These are phyloP conservation scores for Aphanoascus verrucosus DNA, from an alignment of 2,329 filamentous ascomycete species.

Conservation along the genomic window DNA sequence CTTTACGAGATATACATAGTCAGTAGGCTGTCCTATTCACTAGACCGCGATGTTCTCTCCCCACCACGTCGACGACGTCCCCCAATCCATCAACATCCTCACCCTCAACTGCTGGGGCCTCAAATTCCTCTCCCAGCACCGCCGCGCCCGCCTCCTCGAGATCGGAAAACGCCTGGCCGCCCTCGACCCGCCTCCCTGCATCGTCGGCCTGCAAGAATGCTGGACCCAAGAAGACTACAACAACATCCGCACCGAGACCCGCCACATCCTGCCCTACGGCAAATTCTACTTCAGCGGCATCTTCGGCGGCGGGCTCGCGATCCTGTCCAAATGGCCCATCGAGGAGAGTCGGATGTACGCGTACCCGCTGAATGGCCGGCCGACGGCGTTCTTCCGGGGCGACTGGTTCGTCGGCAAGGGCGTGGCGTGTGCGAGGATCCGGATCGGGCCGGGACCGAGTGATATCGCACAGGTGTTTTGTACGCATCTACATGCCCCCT, in stretches of 20 bases:
- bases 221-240: constrained; percentile 81
- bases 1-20: not conserved
- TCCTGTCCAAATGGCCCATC: constrained; percentile 86
- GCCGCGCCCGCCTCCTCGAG: constrained; percentile 65
- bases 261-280: constrained; percentile 66
- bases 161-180: constrained; percentile 71
- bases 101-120: constrained; percentile 97
- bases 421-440: constrained; percentile 70
- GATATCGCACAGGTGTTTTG: constrained; percentile 82
- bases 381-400: constrained; percentile 84
- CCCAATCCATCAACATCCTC: constrained; percentile 60
- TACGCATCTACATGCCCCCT: constrained; percentile 83
- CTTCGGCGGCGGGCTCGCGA: constrained; percentile 79
- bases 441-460: constrained; percentile 52
- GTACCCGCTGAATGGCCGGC: constrained; percentile 86
- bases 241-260: constrained; percentile 62
- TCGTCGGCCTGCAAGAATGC: constrained; percentile 91
- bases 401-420: constrained; percentile 98
- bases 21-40: not conserved
- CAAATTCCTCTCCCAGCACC: constrained; percentile 70
- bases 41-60: constrained; percentile 7
- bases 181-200: constrained; percentile 59
- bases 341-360: constrained; percentile 74
- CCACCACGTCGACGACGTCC: constrained; percentile 17
- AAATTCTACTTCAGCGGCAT: constrained; percentile 89